phyloP scores from a whole-genome alignment of 352 stramenopile genomes.

The Phytophthora megakarya region DNA sequence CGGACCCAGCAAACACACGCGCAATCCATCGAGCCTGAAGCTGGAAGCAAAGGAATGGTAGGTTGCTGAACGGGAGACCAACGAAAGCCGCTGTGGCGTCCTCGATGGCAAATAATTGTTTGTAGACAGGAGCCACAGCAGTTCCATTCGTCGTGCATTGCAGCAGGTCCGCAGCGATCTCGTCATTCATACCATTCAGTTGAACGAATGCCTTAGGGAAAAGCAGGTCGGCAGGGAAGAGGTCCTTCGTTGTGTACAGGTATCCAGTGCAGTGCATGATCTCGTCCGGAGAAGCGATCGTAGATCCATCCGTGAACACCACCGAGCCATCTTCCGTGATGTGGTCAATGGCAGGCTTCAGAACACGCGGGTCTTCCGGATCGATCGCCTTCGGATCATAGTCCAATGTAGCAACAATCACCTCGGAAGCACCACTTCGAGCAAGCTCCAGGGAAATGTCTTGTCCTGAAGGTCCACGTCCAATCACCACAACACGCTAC shows the following conservation, averaged over 20 bases:
- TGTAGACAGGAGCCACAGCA: slow-evolving; percentile 72
- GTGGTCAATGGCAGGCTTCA: slow-evolving; percentile 64
- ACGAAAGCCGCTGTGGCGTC: slow-evolving; percentile 75
- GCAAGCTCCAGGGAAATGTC: slow-evolving; percentile 82
- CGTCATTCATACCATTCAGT: slow-evolving; percentile 27
- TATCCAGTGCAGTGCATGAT: slow-evolving; percentile 86
- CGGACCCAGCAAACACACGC: slow-evolving; percentile 51
- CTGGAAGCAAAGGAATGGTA: slow-evolving; percentile 84
- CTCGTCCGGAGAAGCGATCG: slow-evolving; percentile 56
- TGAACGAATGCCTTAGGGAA: slow-evolving; percentile 42
- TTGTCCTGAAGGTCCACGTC: slow-evolving; percentile 67
- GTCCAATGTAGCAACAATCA: slow-evolving; percentile 64
- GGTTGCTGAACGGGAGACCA: slow-evolving; percentile 72
- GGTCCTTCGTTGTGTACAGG: slow-evolving; percentile 59
- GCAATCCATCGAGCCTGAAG: slow-evolving; percentile 77
- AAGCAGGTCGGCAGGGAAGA: slow-evolving; percentile 54
- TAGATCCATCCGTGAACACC: slow-evolving; percentile 63
- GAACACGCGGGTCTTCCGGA: slow-evolving; percentile 38
- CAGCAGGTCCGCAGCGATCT: slow-evolving; percentile 40
- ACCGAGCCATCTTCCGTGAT: slow-evolving; percentile 57
- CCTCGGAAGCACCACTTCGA: slow-evolving; percentile 41
- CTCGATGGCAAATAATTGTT: slow-evolving; percentile 80
- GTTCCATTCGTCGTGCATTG: slow-evolving; percentile 33
- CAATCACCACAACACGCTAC: slow-evolving; percentile 66
- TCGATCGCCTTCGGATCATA: slow-evolving; percentile 36